phyloP scores from a whole-genome alignment of 257 asterid genomes.

The Salvia hispanica region DNA sequence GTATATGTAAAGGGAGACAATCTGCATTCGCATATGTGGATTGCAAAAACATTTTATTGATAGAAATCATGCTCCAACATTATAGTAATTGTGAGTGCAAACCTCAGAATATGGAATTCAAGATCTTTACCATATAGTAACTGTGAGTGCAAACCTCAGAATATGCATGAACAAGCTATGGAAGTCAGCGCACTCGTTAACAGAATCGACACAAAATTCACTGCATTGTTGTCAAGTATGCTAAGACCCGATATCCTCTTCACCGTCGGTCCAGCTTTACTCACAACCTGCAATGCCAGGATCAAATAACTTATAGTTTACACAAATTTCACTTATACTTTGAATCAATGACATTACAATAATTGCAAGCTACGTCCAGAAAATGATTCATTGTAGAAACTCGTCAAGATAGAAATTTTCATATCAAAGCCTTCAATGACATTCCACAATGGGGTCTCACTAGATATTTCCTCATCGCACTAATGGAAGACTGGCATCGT shows the following conservation, averaged over 20 bases:
- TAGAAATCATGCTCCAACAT: background rate
- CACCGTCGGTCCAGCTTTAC: slow-evolving; percentile 88
- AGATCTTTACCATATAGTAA: background rate
- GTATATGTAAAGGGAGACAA: too few species aligned
- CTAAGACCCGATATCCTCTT: slow-evolving; percentile 80
- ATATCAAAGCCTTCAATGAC: too few species aligned
- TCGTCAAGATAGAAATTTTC: too few species aligned
- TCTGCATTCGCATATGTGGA: too few species aligned
- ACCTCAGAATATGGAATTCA: slow-evolving; percentile 1
- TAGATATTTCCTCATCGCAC: too few species aligned
- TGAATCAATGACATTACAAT: too few species aligned
- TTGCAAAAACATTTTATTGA: background rate
- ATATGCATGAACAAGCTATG: slow-evolving; percentile 59
- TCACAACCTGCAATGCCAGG: slow-evolving; percentile 72
- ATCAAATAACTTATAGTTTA: slow-evolving; percentile 25
- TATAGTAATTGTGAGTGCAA: too few species aligned
- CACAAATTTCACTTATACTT: too few species aligned
- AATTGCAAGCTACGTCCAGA: background rate
- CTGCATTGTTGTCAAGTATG: slow-evolving; percentile 83
- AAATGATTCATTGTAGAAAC: too few species aligned
- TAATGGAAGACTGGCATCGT: too few species aligned
- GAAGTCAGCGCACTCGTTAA: slow-evolving; percentile 63
- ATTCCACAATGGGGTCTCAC: too few species aligned
- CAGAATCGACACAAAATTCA: slow-evolving; percentile 70
- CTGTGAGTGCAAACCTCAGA: slow-evolving; percentile 36